Conservation (phyloP, 805 yeast species). For the Saturnispora quitensis region DNA sequence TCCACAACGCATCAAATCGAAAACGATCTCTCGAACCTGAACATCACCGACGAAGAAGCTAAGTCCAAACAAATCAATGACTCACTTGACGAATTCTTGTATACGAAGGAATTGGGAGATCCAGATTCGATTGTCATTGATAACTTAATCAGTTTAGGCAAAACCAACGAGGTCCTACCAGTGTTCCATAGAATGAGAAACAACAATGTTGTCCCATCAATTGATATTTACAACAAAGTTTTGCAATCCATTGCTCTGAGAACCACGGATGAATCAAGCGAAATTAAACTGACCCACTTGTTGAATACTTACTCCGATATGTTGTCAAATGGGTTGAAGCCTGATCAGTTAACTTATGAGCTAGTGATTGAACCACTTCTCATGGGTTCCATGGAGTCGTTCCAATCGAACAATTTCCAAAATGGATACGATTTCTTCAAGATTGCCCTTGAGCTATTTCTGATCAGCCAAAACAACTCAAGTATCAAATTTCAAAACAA, state of each 20-base stretch:
- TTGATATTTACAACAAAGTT: slow-evolving; percentile 45
- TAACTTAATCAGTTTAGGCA: slow-evolving; percentile 15
- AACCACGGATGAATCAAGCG: slow-evolving; percentile 43
- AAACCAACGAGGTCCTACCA: slow-evolving; percentile 28
- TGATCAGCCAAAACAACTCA: slow-evolving; percentile 19
- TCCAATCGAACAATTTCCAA: slow-evolving; percentile 26
- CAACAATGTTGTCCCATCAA: slow-evolving; percentile 37
- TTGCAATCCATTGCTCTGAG: slow-evolving; percentile 46
- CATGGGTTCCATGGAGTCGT: slow-evolving; percentile 37
- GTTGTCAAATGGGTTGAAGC: slow-evolving; percentile 44
- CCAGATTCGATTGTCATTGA: slow-evolving; percentile 18
- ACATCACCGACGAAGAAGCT: slow-evolving; percentile 3
- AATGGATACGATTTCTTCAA: slow-evolving; percentile 40
- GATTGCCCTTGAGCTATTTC: slow-evolving; percentile 40
- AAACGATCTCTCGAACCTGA: slow-evolving; percentile 12
- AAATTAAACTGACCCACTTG: slow-evolving; percentile 51
- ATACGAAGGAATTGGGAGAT: background rate
- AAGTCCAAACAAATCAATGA: slow-evolving; percentile 1
- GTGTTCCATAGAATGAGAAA: slow-evolving; percentile 25
- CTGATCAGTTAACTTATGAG: slow-evolving; percentile 46
- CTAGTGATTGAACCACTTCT: slow-evolving; percentile 43
- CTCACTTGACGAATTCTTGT: slow-evolving; percentile 2
- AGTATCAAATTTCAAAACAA: slow-evolving; percentile 13
- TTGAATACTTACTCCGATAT: slow-evolving; percentile 63
- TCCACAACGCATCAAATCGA: slow-evolving; percentile 13